Evolutionary conservation across 202 grass and related monocot genomes (phyloP).

Genomic region (Eragrostis tef): DNA sequence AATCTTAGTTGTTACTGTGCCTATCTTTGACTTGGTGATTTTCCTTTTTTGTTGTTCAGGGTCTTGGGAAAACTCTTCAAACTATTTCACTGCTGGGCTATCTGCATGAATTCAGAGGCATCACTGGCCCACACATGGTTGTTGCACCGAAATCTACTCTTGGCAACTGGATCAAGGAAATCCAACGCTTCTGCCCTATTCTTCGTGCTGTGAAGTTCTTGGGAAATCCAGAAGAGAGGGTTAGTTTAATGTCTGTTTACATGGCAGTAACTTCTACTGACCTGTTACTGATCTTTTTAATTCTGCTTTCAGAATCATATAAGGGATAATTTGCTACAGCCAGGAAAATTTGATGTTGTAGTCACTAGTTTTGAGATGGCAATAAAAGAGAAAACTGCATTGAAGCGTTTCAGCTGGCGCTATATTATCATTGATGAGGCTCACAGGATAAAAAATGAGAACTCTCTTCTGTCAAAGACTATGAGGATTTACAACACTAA

Average conservation of each 20-base stretch:
- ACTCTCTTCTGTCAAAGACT: slow-evolving; percentile 92
- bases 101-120: slow-evolving; percentile 89
- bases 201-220: slow-evolving; percentile 85
- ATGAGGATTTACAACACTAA: slow-evolving; percentile 92
- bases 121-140: slow-evolving; percentile 95
- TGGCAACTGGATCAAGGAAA: slow-evolving; percentile 95
- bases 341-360: slow-evolving; percentile 86
- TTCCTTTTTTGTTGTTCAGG: slow-evolving; percentile 53
- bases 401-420: slow-evolving; percentile 89
- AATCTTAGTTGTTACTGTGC: slow-evolving; percentile 13
- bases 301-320: slow-evolving; percentile 68
- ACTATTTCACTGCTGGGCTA: slow-evolving; percentile 95
- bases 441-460: slow-evolving; percentile 95
- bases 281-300: slow-evolving; percentile 34
- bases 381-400: slow-evolving; percentile 84
- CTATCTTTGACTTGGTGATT: slow-evolving; percentile 23
- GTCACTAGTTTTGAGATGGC: slow-evolving; percentile 99
- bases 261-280: slow-evolving; percentile 14
- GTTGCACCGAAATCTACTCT: slow-evolving; percentile 95
- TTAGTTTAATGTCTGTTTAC: slow-evolving; percentile 36
- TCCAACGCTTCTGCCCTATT: slow-evolving; percentile 82
- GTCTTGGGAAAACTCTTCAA: slow-evolving; percentile 99
- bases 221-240: slow-evolving; percentile 95
- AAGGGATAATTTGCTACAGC: slow-evolving; percentile 77
- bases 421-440: slow-evolving; percentile 97